phyloP scores from a whole-genome alignment of 2,329 filamentous ascomycete genomes.

The Arthrobotrys sphaeroides region DNA sequence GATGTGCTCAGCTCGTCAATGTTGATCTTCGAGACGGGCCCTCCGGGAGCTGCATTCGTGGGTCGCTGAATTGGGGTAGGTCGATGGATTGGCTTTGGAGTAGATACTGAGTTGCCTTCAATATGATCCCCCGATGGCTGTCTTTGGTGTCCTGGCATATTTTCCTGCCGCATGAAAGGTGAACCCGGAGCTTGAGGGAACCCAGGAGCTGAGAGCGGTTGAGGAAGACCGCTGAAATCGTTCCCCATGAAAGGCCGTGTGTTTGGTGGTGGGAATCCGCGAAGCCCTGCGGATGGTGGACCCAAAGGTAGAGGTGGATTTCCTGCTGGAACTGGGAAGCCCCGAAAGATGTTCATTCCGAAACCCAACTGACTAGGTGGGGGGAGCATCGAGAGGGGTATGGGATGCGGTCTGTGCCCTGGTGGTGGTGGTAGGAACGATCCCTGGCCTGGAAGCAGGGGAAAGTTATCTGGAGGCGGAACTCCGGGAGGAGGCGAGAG shows the following conservation, averaged over 20 bases:
- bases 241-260: conserved; percentile 34
- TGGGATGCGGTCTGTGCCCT: conserved; percentile 67
- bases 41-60: conserved; percentile 71
- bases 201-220: conserved; percentile 12
- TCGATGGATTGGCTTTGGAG: conserved; percentile 74
- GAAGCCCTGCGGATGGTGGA: conserved; percentile 47
- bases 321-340: conserved; percentile 67
- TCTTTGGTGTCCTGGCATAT: conserved; percentile 40
- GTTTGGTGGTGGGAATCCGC: conserved; percentile 31
- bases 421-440: conserved; percentile 64
- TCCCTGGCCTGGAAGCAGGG: conserved; percentile 60
- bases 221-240: conserved; percentile 24
- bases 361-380: conserved; percentile 66
- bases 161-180: conserved; percentile 44
- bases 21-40: conserved; percentile 59
- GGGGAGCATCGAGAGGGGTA: conserved; percentile 65
- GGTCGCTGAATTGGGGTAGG: conserved; percentile 90
- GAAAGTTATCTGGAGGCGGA: conserved; percentile 66
- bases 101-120: conserved; percentile 56
- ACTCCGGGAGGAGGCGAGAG: conserved; percentile 70
- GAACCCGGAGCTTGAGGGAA: conserved; percentile 38
- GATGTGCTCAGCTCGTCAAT: conserved; percentile 79
- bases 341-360: conserved; percentile 66
- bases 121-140: conserved; percentile 40
- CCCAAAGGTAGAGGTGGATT: conserved; percentile 56